These are phyloP conservation scores for Macrolepiota fuliginosa DNA, from an alignment of 768 basidiomycete genomes.

Conservation along the genomic window DNA sequence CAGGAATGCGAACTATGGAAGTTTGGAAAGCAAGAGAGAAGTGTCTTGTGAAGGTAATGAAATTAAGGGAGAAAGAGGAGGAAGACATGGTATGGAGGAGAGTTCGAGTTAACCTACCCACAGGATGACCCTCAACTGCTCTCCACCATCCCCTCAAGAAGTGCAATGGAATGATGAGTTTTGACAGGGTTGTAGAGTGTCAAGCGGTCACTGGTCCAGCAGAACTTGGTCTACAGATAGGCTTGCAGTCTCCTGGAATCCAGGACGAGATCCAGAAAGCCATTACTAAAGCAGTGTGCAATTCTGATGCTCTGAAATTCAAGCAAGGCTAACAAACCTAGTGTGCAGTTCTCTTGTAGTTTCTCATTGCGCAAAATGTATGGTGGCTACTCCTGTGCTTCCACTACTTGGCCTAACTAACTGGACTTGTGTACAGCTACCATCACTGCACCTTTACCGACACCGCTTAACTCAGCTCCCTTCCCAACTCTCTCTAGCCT, in stretches of 20 bases:
- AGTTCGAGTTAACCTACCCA: too few species aligned
- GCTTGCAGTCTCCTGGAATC: constrained; percentile 47
- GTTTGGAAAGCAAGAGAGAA: too few species aligned
- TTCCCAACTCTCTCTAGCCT: constrained; percentile 53
- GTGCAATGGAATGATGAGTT: constrained; percentile 47
- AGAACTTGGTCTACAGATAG: constrained; percentile 62
- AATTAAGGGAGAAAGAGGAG: too few species aligned
- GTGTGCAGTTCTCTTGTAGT: constrained; percentile 27
- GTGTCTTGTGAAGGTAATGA: too few species aligned
- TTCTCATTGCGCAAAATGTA: constrained; percentile 61
- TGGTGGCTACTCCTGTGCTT: constrained; percentile 8
- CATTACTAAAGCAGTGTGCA: constrained; percentile 66
- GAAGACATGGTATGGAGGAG: too few species aligned
- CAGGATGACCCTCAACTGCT: too few species aligned
- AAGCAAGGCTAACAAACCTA: constrained; percentile 3
- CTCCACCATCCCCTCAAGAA: constrained; percentile 52
- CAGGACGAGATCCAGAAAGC: constrained; percentile 66
- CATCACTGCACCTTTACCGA: constrained; percentile 59
- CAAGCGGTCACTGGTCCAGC: constrained; percentile 68
- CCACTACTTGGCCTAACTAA: neutral
- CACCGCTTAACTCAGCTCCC: constrained; percentile 61
- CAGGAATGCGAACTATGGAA: too few species aligned
- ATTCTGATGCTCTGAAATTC: neutral
- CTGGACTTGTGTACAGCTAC: constrained; percentile 41
- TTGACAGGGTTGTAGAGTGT: constrained; percentile 63